These are phyloP conservation scores for Excoecaria agallocha DNA, from an alignment of 345 rosid genomes.

Conservation along the genomic window DNA sequence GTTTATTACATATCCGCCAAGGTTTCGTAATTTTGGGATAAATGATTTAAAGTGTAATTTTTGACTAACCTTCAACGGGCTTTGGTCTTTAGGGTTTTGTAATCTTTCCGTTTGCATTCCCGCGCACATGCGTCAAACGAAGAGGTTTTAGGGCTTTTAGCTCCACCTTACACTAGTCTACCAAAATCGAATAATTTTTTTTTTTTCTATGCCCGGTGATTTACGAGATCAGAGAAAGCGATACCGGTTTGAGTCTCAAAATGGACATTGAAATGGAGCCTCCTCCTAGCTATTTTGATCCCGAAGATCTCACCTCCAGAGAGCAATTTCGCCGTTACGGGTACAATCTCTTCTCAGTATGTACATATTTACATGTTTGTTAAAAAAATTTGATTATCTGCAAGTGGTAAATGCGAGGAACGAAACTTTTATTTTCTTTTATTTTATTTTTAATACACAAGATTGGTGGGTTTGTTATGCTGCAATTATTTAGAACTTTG, in stretches of 20 bases:
- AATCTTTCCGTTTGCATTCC: background rate
- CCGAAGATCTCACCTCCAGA: conserved; percentile 60
- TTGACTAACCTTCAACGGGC: too few relatives aligned
- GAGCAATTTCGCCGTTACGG: conserved; percentile 91
- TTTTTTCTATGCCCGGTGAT: background rate
- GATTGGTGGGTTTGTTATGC: background rate
- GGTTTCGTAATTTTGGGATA: too few relatives aligned
- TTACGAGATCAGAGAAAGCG: background rate
- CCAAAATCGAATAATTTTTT: background rate
- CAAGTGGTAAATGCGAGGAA: background rate
- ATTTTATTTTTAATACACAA: background rate
- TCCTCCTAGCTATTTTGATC: conserved; percentile 68
- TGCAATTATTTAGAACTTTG: background rate
- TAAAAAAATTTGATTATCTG: background rate
- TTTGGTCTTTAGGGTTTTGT: background rate
- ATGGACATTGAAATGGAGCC: conserved; percentile 89
- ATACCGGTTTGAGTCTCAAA: background rate
- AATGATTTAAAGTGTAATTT: too few relatives aligned
- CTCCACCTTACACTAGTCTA: background rate
- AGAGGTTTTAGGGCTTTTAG: background rate
- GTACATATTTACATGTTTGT: background rate
- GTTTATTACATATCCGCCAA: too few relatives aligned
- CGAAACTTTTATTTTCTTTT: background rate
- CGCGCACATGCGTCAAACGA: conserved; percentile 1
- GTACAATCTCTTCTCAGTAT: conserved; percentile 28